These are phyloP conservation scores for Moringa oleifera DNA, from an alignment of 345 rosid genomes.

Conservation along the genomic window DNA sequence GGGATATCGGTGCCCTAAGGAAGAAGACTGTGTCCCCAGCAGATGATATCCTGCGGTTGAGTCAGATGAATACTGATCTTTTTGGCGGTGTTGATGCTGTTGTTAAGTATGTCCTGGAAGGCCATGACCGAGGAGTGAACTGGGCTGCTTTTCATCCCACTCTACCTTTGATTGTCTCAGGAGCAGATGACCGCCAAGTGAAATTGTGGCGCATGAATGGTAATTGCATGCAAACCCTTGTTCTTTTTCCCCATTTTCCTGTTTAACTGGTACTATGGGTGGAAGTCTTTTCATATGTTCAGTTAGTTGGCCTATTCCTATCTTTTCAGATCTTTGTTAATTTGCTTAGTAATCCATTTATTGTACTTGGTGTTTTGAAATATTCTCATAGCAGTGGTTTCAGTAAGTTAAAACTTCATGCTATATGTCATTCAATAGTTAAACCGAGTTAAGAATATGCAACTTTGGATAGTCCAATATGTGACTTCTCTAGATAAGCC, in stretches of 20 bases:
- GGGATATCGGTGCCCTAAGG: conserved; percentile 90
- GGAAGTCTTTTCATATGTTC: no score
- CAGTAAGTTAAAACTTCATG: no score
- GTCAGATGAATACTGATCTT: conserved; percentile 92
- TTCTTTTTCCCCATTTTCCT: no score
- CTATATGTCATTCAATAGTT: no score
- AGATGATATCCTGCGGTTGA: conserved; percentile 79
- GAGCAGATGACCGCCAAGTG: conserved; percentile 98
- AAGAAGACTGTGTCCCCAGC: conserved; percentile 93
- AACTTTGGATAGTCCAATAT: no score
- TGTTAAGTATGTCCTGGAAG: conserved; percentile 94
- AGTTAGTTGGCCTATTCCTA: no score
- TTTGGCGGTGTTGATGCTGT: conserved; percentile 95
- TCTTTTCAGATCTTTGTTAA: no score
- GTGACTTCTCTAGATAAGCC: no score
- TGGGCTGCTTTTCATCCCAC: conserved; percentile 99
- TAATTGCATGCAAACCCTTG: conserved; percentile 16
- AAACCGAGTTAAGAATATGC: conserved; percentile 4
- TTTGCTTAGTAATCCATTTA: no score
- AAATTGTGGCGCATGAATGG: conserved; percentile 99
- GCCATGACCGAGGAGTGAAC: conserved; percentile 97
- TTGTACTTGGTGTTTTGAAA: no score
- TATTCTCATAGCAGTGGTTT: no score
- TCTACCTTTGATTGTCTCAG: conserved; percentile 91
- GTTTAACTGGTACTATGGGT: no score